Conservation (phyloP, 305 asterid genomes). For the Fraxinus latifolia region DNA sequence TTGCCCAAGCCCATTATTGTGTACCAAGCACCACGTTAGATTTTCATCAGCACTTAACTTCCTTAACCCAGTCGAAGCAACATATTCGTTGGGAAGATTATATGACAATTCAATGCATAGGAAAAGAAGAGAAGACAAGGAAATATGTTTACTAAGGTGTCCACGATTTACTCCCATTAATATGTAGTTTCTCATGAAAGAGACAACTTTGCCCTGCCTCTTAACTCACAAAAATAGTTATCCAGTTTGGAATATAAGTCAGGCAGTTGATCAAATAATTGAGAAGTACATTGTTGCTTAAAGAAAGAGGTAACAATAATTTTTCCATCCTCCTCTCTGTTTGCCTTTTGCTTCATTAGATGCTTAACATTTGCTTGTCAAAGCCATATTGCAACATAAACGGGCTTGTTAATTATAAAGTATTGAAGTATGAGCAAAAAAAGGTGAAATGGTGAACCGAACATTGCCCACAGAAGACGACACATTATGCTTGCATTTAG, state of each 20-base stretch:
- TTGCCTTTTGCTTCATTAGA: neutral
- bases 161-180: neutral
- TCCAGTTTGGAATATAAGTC: neutral
- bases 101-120: neutral
- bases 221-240: neutral
- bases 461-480: neutral
- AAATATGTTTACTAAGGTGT: neutral
- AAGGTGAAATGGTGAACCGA: neutral
- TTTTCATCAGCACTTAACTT: neutral
- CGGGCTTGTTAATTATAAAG: neutral
- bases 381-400: neutral
- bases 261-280: neutral
- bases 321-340: neutral
- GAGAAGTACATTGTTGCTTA: neutral
- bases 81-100: neutral
- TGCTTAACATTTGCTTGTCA: neutral
- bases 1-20: neutral
- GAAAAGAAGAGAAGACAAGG: neutral
- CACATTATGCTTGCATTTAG: neutral
- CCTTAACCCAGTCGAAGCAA: neutral
- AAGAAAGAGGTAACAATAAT: neutral
- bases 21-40: neutral
- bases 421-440: neutral
- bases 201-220: neutral
- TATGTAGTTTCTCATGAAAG: neutral